Percentiles rank a stretch among this genome's conserved stretches.
Conservation (phyloP, 371 early-diverging fungal species). For the Smittium culicis region DNA sequence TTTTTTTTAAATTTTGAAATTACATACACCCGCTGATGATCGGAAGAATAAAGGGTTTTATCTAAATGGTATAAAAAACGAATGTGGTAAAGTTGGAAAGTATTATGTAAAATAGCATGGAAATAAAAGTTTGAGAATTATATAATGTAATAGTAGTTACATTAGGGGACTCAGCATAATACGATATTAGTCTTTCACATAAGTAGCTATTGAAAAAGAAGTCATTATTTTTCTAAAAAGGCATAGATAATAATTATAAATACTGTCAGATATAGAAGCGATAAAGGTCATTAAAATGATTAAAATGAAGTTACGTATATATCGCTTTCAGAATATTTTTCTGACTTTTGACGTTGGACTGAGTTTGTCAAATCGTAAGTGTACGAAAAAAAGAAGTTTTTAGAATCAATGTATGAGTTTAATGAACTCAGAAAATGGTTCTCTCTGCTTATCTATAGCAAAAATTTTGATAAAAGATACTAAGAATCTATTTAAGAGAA, state of each 20-base stretch:
- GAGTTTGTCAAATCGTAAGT: slow-evolving; percentile 71
- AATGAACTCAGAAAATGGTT: slow-evolving; percentile 38
- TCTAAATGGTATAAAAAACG: neutral
- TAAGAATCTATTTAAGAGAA: neutral
- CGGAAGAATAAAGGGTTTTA: slow-evolving; percentile 56
- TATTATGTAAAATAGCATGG: neutral
- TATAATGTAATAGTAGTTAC: no score
- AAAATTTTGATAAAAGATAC: slow-evolving; percentile 1
- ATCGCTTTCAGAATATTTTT: neutral
- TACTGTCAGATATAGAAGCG: neutral
- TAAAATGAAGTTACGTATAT: neutral
- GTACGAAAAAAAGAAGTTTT: slow-evolving; percentile 73
- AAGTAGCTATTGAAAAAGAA: slow-evolving; percentile 83
- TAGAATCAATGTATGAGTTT: slow-evolving; percentile 47
- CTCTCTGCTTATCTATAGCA: slow-evolving; percentile 45
- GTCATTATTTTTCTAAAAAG: slow-evolving; percentile 54
- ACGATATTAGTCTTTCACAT: slow-evolving; percentile 47
- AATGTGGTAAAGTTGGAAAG: neutral
- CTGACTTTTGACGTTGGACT: slow-evolving; percentile 55
- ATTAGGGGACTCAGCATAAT: neutral
- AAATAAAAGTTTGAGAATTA: no score
- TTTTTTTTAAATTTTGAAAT: neutral
- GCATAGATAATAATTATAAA: neutral
- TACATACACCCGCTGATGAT: slow-evolving; percentile 58
- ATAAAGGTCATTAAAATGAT: neutral